Evolutionary conservation across 176 grass and related monocot species (phyloP).

Genomic region (Tillandsia fasciculata): DNA sequence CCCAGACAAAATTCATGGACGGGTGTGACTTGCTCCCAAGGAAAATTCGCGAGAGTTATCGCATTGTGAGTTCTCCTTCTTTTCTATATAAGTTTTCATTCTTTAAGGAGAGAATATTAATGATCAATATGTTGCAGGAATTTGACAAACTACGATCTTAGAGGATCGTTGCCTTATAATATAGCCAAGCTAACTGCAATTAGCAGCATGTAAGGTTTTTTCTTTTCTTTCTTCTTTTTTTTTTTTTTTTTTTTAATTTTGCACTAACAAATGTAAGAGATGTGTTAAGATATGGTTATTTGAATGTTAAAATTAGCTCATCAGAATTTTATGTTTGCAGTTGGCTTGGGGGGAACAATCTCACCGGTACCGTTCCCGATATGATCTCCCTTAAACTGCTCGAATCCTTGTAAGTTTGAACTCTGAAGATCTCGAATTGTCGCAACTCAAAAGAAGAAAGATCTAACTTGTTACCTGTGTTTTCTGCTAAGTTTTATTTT

Average conservation of each 20-base stretch:
- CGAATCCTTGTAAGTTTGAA: slow-evolving; percentile 44
- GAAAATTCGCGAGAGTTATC: slow-evolving; percentile 31
- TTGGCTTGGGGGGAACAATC: slow-evolving; percentile 59
- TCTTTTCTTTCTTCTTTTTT: neutral
- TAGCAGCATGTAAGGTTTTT: slow-evolving; percentile 50
- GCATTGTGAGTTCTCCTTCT: slow-evolving; percentile 43
- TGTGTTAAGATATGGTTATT: neutral
- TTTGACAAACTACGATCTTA: slow-evolving; percentile 46
- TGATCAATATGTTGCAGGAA: slow-evolving; percentile 35
- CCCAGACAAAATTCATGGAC: slow-evolving; percentile 69
- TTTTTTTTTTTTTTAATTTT: neutral
- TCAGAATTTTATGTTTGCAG: slow-evolving; percentile 30
- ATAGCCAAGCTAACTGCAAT: slow-evolving; percentile 72
- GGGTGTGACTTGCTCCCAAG: slow-evolving; percentile 55
- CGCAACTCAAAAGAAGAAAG: no score
- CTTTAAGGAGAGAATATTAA: neutral
- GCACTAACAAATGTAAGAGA: neutral
- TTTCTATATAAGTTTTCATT: neutral
- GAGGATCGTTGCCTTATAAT: slow-evolving; percentile 45
- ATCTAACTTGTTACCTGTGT: no score
- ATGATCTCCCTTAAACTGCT: slow-evolving; percentile 47
- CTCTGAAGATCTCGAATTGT: neutral
- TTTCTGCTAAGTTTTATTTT: no score
- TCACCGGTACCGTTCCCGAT: slow-evolving; percentile 56
- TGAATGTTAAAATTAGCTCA: neutral